These are phyloP conservation scores for Loxodes magnus DNA, from an alignment of 73 alveolate genomes.

Conservation along the genomic window DNA sequence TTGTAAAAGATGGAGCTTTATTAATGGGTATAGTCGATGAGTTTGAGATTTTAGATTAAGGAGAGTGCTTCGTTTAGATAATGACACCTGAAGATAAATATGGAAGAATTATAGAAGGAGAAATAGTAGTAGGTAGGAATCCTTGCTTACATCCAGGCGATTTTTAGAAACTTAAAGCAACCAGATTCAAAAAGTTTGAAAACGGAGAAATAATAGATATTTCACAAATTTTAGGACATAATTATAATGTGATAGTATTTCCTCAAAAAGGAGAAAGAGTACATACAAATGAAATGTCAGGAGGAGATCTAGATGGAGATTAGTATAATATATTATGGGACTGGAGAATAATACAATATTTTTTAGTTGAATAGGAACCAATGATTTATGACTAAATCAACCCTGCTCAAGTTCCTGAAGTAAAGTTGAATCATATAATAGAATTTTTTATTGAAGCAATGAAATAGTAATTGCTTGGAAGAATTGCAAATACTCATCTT, in stretches of 20 bases:
- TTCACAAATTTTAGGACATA: slow-evolving; percentile 40
- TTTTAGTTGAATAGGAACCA: slow-evolving; percentile 24
- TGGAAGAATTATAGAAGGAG: slow-evolving; percentile 59
- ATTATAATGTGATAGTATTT: slow-evolving; percentile 72
- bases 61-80: slow-evolving; percentile 66
- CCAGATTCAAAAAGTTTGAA: no score
- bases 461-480: slow-evolving; percentile 63
- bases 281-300: slow-evolving; percentile 67
- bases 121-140: slow-evolving; percentile 76
- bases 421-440: slow-evolving; percentile 40
- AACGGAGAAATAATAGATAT: slow-evolving; percentile 30
- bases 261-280: slow-evolving; percentile 77
- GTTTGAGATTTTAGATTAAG: slow-evolving; percentile 59
- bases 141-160: slow-evolving; percentile 99
- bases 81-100: slow-evolving; percentile 7
- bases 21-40: slow-evolving; percentile 92
- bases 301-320: slow-evolving; percentile 84
- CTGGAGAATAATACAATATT: slow-evolving; percentile 39
- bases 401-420: slow-evolving; percentile 21
- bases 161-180: slow-evolving; percentile 71
- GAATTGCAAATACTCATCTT: slow-evolving; percentile 67
- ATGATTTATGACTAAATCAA: slow-evolving; percentile 36
- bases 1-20: slow-evolving; percentile 25
- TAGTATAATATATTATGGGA: slow-evolving; percentile 59
- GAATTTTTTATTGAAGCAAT: slow-evolving; percentile 51